Conservation (phyloP, 306 rosid species). For the Rubus idaeus region DNA sequence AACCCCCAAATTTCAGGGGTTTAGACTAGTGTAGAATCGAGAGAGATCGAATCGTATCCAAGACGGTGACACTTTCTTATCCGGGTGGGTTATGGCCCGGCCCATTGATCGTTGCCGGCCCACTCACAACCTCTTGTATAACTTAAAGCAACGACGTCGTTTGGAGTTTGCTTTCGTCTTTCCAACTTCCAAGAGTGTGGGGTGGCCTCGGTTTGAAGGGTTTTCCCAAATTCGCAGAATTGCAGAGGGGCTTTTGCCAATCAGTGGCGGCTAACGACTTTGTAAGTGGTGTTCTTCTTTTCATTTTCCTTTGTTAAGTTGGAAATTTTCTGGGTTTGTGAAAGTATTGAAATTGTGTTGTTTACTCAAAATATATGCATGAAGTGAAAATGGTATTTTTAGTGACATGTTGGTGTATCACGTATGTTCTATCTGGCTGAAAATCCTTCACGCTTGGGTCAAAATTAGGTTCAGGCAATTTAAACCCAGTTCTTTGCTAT, state of each 20-base stretch:
- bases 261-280: constrained; percentile 13
- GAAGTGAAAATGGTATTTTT: not conserved
- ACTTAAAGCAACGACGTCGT: not conserved
- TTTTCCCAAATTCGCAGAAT: constrained; percentile 9
- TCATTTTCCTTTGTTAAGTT: not conserved
- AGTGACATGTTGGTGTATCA: not conserved
- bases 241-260: not conserved
- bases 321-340: not conserved
- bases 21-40: not conserved
- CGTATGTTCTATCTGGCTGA: not conserved
- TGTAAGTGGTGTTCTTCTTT: not conserved
- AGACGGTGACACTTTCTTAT: not conserved
- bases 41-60: not conserved
- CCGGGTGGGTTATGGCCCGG: not conserved
- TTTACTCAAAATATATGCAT: not conserved
- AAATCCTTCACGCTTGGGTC: not conserved
- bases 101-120: not conserved
- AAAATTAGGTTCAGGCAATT: not conserved
- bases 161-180: not conserved
- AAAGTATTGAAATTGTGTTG: not conserved
- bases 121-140: not conserved
- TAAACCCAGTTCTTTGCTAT: constrained; percentile 16
- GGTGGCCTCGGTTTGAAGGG: not conserved
- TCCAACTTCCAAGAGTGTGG: not conserved
- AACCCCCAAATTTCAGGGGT: not conserved